phyloP scores from a whole-genome alignment of 148 eudicot genomes.

The Silene conica region DNA sequence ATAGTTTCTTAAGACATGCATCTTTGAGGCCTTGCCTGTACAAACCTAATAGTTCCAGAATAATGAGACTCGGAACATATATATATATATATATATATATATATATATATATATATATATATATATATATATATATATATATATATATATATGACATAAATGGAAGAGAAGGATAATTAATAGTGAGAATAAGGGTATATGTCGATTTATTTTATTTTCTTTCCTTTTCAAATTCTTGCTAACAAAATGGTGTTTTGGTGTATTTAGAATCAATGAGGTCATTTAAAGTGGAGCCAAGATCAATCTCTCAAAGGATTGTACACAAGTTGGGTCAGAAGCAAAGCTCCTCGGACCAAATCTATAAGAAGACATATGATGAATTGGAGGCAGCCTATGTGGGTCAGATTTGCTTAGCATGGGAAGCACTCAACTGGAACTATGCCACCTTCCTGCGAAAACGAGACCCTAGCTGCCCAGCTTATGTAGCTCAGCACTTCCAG shows the following conservation, averaged over 20 bases:
- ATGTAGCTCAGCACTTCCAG: slow-evolving; percentile 83
- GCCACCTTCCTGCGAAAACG: slow-evolving; percentile 57
- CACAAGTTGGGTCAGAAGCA: slow-evolving; percentile 41
- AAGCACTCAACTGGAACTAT: slow-evolving; percentile 89
- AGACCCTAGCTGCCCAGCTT: slow-evolving; percentile 80
- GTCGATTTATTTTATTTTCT: too few species aligned
- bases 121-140: too few species aligned
- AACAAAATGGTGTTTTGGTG: not conserved
- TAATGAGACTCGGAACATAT: too few species aligned
- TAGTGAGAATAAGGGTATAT: too few species aligned
- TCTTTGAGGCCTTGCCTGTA: too few species aligned
- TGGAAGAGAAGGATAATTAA: too few species aligned
- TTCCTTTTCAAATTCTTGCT: not conserved
- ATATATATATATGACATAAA: too few species aligned
- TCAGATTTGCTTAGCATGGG: slow-evolving; percentile 81
- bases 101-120: too few species aligned
- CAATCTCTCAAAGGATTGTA: slow-evolving; percentile 74
- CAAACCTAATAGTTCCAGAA: too few species aligned
- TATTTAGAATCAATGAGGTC: slow-evolving; percentile 67
- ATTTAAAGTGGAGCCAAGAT: slow-evolving; percentile 67
- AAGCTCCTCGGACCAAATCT: slow-evolving; percentile 23
- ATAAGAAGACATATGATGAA: slow-evolving; percentile 55
- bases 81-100: too few species aligned
- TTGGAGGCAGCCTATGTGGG: slow-evolving; percentile 85
- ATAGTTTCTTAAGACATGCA: too few species aligned